Base-by-base conservation (phyloP, 352 stramenopile species). In the Phytopythium ostracodes region DNA sequence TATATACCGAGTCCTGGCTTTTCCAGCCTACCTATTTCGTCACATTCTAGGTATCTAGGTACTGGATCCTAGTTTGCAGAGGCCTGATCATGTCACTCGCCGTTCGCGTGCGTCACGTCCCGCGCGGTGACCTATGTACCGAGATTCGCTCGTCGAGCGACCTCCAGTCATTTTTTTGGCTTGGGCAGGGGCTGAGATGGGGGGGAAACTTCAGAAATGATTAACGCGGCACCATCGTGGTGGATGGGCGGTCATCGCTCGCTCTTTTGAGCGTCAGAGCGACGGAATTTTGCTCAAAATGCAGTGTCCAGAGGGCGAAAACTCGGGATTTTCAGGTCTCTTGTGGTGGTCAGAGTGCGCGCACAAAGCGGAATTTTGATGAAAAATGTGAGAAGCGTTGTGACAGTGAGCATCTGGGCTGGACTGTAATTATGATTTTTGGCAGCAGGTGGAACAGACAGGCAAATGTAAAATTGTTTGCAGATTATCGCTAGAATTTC, bases 141-240 rank as follows among this genome's bases (percentile, higher is more conserved):
- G 36, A 43, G 15, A 44, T 44, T 44, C 38, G 38, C n/a, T 44
- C 38, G 38, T 44, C 38, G 38, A 44, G 38, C 38, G 38, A n/a
- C 18, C 20, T 11, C 42, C 42, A 27, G n/a, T 50, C 43, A 18
- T 7, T 50, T 50, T 50, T 27, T 31, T 22, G 14, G 43, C 43
- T 50, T 50, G 43, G 43, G 7, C 38, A n/a, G n/a, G 43, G n/a
- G 43, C 43, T 27, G 43, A 50, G 43, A 50, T 50, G 43, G 43
- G n/a, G n/a, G n/a, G 43, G 22, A 50, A 50, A 50, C 43, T 50
- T 50, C 43, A 50, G 43, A 50, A 27, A 27, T 29, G 43, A 50
- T 50, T 50, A 29, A 31, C n/a, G 22, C 43, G 43, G 43, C 38
- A 50, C 43, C 10, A 10, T 42, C 14, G 14, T 17, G 36, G 29